Evolutionary conservation across 306 rosid genomes (phyloP), one percentile per base, ranked within the genome.

Genomic region (Cucurbita ficifolia): DNA sequence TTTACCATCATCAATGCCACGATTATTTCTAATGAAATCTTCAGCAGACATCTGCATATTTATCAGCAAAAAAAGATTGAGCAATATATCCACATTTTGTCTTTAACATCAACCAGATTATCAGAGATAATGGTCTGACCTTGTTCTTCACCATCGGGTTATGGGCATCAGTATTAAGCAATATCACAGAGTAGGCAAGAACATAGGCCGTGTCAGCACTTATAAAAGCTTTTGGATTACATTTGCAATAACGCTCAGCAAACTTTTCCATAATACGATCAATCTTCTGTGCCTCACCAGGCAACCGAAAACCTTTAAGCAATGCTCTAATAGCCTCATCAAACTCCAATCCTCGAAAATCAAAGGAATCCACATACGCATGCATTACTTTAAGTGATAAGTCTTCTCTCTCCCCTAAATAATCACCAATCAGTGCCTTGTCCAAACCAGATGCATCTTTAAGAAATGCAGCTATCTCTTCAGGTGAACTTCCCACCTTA

Each of bases 141-240:
- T 91, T 95, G 85, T 87, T 68, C 82, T 95, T 95, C 86, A 95
- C 97, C 96, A 82, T 89, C 60, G 96, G 91, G 77, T 89, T 95
- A 84, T 95, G 99, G 63, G 97, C 91, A 84, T 91, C 99, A 5
- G 99, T 95, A 79, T 95, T 95, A 40, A 95, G 99, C 97, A 95
- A 0, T 86, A 95, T 95, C 60, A 95, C 99, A 4, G 99, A 95
- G 81, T 89, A 95, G 57, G 96, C 99, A 78, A 95, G 99, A 76
- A 95, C 99, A 83, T 95, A 95, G 50, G 96, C 99, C 4, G 99
- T 95, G 83, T 95, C 99, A 76, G 99, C 96, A 88, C 99, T 95
- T 76, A 83, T 91, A 78, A 95, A 95, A 82, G 72, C 90, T 87
- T 84, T 91, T 35, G 93, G 87, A 75, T 95, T 95, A 80, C 99